A percentile compares a stretch with the other conserved stretches of the same genome.
These are phyloP conservation scores for Brassica nigra DNA, from an alignment of 345 rosid genomes.

Conservation along the genomic window DNA sequence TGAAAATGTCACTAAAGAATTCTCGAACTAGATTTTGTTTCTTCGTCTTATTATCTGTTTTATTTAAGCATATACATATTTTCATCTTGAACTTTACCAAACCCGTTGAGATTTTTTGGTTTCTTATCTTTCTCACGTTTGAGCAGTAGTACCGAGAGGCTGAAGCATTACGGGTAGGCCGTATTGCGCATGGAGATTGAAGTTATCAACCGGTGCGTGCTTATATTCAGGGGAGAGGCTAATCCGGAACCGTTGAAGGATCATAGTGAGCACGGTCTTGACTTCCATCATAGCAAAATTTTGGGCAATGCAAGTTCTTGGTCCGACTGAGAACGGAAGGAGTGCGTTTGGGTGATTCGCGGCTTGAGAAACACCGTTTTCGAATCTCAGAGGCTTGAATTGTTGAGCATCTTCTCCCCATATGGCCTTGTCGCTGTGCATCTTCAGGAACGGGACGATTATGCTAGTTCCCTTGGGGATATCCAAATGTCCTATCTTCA, in stretches of 20 bases:
- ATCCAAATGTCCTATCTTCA: constrained; percentile 14
- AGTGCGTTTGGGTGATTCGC: constrained; percentile 8
- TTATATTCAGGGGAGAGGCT: constrained; percentile 15
- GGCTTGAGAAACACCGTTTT: constrained; percentile 18
- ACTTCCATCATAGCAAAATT: constrained; percentile 4
- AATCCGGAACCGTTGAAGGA: constrained; percentile 7
- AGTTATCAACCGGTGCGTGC: constrained; percentile 4
- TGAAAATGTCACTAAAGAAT: background rate
- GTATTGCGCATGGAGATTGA: constrained; percentile 8
- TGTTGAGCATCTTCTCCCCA: constrained; percentile 11
- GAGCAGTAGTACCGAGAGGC: background rate
- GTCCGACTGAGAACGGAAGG: constrained; percentile 7
- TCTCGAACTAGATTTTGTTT: background rate
- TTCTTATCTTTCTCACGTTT: background rate
- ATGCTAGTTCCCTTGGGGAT: constrained; percentile 5
- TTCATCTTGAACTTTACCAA: background rate
- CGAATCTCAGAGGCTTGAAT: constrained; percentile 1
- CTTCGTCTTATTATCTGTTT: background rate
- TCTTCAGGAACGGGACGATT: background rate
- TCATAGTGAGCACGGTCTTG: constrained; percentile 14
- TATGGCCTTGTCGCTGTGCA: constrained; percentile 13
- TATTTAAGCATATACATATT: background rate
- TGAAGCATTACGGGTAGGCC: constrained; percentile 16
- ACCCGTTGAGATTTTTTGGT: background rate
- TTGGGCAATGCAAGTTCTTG: constrained; percentile 14